Evolutionary conservation across 2,329 filamentous ascomycete species (phyloP).

Genomic region (Fusarium torulosum): DNA sequence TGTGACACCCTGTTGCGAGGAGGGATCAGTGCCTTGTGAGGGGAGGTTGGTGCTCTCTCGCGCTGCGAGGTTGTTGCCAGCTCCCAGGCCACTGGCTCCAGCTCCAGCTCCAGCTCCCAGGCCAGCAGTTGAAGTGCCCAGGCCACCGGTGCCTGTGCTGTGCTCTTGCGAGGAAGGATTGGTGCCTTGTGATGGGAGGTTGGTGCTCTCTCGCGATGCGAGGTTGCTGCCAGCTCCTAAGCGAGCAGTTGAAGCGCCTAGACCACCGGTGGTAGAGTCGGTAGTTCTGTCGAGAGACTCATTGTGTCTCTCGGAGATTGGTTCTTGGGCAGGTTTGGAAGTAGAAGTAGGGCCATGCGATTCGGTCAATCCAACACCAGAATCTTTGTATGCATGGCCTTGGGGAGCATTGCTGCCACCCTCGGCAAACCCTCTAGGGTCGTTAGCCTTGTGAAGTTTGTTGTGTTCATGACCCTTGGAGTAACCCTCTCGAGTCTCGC

Average conservation of each 20-base stretch:
- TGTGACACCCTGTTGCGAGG: background rate
- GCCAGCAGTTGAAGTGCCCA: too few relatives aligned
- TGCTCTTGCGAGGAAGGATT: too few relatives aligned
- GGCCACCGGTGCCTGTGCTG: too few relatives aligned
- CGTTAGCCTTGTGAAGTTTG: constrained; percentile 41
- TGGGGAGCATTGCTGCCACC: background rate
- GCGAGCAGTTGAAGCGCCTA: background rate
- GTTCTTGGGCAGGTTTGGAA: background rate
- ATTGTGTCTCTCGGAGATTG: constrained; percentile 8
- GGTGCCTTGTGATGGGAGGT: too few relatives aligned
- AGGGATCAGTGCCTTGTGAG: too few relatives aligned
- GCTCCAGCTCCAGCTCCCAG: background rate
- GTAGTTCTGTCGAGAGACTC: constrained; percentile 4
- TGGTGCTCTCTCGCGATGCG: too few relatives aligned
- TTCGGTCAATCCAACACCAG: constrained; percentile 27
- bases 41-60: background rate
- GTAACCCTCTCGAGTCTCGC: constrained; percentile 10
- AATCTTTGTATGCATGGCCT: constrained; percentile 34
- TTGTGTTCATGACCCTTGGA: constrained; percentile 30
- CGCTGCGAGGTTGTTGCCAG: background rate
- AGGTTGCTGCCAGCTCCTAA: background rate
- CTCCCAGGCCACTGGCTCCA: background rate
- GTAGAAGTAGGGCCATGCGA: constrained; percentile 3
- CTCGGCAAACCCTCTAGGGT: constrained; percentile 33
- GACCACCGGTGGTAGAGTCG: background rate